Evolutionary conservation across 306 rosid genomes (phyloP), one percentile per base, ranked within the genome.

Genomic region (Cotoneaster glaucophyllus): DNA sequence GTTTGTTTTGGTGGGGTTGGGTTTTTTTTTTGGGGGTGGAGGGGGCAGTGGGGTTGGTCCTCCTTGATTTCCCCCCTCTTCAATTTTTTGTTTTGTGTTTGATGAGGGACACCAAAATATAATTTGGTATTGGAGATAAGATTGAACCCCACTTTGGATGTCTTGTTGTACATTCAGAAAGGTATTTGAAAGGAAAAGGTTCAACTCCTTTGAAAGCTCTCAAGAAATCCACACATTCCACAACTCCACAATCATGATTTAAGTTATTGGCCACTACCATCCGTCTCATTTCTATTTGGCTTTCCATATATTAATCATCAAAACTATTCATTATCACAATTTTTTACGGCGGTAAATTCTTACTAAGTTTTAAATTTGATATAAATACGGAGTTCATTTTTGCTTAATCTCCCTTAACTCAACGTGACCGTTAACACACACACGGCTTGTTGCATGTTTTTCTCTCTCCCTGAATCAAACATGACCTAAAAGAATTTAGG

Each of bases 61-160:
- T 64, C 57, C n/a, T 52, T 34, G 7, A 7, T 4, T 25, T 1
- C 9, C 32, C 57, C 19, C 5, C 18, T 73, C 37, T 31, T 41
- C 67, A 48, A 41, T n/a, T 59, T 59, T 82, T 75, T 41, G 8
- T 31, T 73, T 79, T 64, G 56, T 70, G 74, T 75, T 72, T 82
- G 78, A 59, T 66, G 69, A 79, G 83, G 78, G 75, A 61, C 81
- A 79, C 78, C 72, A 76, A 79, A 52, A 71, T 73, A 83, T 83
- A 59, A 75, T 73, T 80, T 62, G 34, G 28, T 8, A 69, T 72
- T 76, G 84, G 78, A 76, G 82, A 83, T 71, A 67, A 80, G 82
- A 80, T 72, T 70, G 78, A 83, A 79, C 78, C 86, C 86, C 86
- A 83, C 84, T 76, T 67, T 53, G 68, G 75, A 31, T 76, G 75